Base-by-base conservation (phyloP, 768 basidiomycete genomes). In the Thelephora ganbajun region DNA sequence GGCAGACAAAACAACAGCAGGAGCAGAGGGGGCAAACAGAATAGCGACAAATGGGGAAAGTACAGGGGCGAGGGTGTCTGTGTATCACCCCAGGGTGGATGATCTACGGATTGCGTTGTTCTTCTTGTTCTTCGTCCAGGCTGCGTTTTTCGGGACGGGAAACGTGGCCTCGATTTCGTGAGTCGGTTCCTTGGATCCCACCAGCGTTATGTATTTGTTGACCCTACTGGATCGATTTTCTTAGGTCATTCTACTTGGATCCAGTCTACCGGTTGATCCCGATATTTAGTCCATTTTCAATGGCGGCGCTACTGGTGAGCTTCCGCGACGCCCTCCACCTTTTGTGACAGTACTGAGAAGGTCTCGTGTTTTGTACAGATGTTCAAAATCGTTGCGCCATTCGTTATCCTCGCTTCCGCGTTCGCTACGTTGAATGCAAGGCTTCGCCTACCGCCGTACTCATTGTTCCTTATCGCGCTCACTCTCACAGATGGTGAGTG, bases 181-280 rank as follows among this genome's bases (percentile, higher is more conserved):
- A 84, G 82, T 83, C 63, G 54, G 83, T 70, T 9, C 1, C 41
- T 5, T 46, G 14, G 20, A 45, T 34, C 44, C 20, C 14, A 41
- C 22, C 33, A 33, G 16, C 3, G 14, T 35, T 34, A n/a, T 6
- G 39, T 35, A n/a, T 19, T 43, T 5, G 26, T 9, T 30, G 26
- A 30, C 26, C 26, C 46, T 56, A 11, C 45, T n/a, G n/a, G n/a
- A n/a, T n/a, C 26, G 12, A 18, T 6, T 19, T 13, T 5, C 30
- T 23, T 42, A 81, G 77, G 14, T 86, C 84, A 2, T 91, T 91
- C 63, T 91, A 92, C 61, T 70, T 91, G 16, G 87, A 81, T 35
- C 88, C 89, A 2, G 88, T 91, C 6, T 91, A 89, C 56, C 81
- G 88, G 14, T 69, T 92, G 13, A 80, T 91, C 52, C 86, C 88